A percentile compares a stretch with the other conserved stretches of the same genome.
These are phyloP conservation scores for Eremochloa ophiuroides DNA, from an alignment of 176 grass and related monocot genomes.

Conservation along the genomic window DNA sequence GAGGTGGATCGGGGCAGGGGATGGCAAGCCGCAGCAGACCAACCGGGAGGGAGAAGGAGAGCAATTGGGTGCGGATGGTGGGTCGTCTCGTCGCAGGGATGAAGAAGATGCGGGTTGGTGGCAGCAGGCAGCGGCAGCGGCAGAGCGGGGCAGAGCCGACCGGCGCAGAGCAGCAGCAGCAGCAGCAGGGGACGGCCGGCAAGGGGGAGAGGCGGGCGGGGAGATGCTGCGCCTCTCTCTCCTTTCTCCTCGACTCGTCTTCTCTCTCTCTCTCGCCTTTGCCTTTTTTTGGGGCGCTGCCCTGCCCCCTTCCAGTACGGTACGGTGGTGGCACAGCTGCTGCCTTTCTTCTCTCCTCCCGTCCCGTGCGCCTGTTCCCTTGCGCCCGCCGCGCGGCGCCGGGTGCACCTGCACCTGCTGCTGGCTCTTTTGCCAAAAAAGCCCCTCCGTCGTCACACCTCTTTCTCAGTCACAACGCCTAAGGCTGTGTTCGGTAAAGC, in stretches of 20 bases:
- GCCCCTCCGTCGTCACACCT: no score
- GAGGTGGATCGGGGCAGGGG: slow-evolving; percentile 29
- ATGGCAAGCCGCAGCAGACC: neutral
- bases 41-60: neutral
- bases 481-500: no score
- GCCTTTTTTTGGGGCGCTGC: neutral
- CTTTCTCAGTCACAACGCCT: no score
- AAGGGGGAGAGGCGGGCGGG: neutral
- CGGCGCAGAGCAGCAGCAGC: slow-evolving; percentile 13
- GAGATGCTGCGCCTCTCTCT: slow-evolving; percentile 16
- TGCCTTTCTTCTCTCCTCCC: no score
- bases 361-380: no score
- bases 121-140: neutral
- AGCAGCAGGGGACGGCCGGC: slow-evolving; percentile 12
- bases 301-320: no score
- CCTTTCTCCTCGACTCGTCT: neutral
- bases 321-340: no score
- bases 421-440: no score
- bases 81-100: neutral
- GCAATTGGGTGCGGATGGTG: neutral
- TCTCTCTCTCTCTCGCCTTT: neutral
- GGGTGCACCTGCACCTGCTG: no score
- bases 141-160: slow-evolving; percentile 14
- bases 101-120: neutral
- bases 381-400: no score